Evolutionary conservation across 768 basidiomycete genomes (phyloP), one percentile per base, ranked within the genome.

Genomic region (Ramaria sp.): DNA sequence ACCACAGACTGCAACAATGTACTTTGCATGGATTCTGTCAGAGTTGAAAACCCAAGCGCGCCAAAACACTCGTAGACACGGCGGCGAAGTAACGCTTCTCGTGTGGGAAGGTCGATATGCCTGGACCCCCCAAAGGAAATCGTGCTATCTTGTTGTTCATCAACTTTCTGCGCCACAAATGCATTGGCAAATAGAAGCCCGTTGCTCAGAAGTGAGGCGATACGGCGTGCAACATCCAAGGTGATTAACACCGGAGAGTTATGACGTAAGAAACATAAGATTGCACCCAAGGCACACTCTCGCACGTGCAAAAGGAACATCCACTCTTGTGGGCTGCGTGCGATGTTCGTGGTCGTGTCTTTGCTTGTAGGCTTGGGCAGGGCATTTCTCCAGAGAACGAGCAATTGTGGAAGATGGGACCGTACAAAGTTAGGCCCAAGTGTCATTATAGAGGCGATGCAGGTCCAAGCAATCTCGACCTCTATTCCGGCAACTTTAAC

Each of bases 311-410:
- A 75, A 2, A 99, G 75, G 71, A 97, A 99, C 38, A 79, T 77
- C 92, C 93, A 97, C 63, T 98, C 96, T 0, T 79, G 73, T 20
- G 79, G 73, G 27, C 83, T 80, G 31, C 93, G 75, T 17, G 82
- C 82, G 4, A 77, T 76, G 15, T 75, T 78, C 13, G 71, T 71
- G 0, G 75, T 70, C 0, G 82, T 74, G 63, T 98, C 95, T 68
- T 96, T 96, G 64, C 78, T 86, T 0, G 91, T 93, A 0, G 91
- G 86, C 69, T 98, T 99, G 1, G 96, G 93, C 0, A 99, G 76
- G 1, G 95, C 93, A 63, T 99, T 99, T 33, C 96, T 78, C 96
- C 96, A 99, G 3, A 99, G 79, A 0, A 98, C 91, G 41, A 98
- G 78, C 17, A 98, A 75, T 63, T 97, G 95, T 0, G 94, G 88